phyloP scores from a whole-genome alignment of 1,284 basidiomycete genomes.

The Taiwanofungus camphoratus region DNA sequence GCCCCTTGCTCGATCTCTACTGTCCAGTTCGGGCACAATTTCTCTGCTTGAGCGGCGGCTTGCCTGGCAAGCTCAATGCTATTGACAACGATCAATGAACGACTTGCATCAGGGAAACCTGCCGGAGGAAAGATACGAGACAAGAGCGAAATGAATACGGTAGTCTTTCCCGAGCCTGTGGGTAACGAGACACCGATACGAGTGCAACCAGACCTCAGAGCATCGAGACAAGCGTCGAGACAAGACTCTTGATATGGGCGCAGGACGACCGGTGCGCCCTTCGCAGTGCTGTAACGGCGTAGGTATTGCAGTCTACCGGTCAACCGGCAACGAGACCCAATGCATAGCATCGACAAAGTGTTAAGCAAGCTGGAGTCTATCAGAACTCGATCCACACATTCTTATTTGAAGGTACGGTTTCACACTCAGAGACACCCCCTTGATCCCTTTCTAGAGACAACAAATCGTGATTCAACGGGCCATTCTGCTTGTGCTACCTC shows the following conservation, averaged over 20 bases:
- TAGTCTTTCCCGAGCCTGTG: slow-evolving; percentile 92
- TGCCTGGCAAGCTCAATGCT: slow-evolving; percentile 87
- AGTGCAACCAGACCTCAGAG: slow-evolving; percentile 55
- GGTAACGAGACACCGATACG: slow-evolving; percentile 92
- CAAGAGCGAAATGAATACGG: slow-evolving; percentile 82
- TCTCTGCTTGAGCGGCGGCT: slow-evolving; percentile 69
- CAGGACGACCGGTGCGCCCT: slow-evolving; percentile 33
- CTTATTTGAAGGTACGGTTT: too few relatives aligned
- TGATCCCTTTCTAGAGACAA: too few relatives aligned
- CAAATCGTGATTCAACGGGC: too few relatives aligned
- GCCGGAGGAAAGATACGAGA: slow-evolving; percentile 47
- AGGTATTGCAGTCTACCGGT: slow-evolving; percentile 1
- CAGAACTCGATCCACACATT: too few relatives aligned
- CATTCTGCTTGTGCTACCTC: too few relatives aligned
- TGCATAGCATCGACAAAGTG: slow-evolving; percentile 23
- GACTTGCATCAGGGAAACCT: slow-evolving; percentile 39
- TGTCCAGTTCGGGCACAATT: slow-evolving; percentile 65
- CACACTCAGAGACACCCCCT: too few relatives aligned
- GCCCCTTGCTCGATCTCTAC: slow-evolving; percentile 92
- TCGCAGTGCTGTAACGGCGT: slow-evolving; percentile 14
- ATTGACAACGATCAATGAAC: slow-evolving; percentile 81
- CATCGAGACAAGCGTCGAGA: slow-evolving; percentile 71
- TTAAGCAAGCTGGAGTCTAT: too few relatives aligned
- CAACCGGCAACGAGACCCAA: slow-evolving; percentile 4
- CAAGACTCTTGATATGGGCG: slow-evolving; percentile 91